phyloP scores from a whole-genome alignment of 1,139 yeast species.

The Suhomyces coccinellae region DNA sequence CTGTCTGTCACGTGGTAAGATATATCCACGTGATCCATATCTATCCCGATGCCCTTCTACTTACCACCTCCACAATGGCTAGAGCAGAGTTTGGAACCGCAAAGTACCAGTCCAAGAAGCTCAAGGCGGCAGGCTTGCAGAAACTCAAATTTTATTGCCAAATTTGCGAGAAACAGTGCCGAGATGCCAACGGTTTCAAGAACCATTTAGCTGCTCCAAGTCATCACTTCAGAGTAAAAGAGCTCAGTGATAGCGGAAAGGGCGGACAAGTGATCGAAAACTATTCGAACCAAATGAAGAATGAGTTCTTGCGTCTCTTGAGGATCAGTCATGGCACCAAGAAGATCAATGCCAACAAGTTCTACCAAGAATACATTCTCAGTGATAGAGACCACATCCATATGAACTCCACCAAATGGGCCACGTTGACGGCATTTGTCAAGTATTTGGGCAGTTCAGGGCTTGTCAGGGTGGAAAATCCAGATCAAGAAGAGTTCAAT shows the following conservation, averaged over 20 bases:
- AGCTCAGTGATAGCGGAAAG: constrained; percentile 38
- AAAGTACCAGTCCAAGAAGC: constrained; percentile 73
- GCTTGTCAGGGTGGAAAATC: constrained; percentile 51
- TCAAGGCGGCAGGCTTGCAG: constrained; percentile 84
- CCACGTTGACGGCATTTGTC: constrained; percentile 69
- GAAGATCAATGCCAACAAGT: constrained; percentile 73
- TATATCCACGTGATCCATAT: not conserved
- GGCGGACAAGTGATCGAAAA: constrained; percentile 50
- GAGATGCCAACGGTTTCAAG: constrained; percentile 94
- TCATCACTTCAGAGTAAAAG: constrained; percentile 57
- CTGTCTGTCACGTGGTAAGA: too few species aligned
- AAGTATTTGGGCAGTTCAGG: constrained; percentile 61
- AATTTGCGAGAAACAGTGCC: constrained; percentile 85
- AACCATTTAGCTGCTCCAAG: constrained; percentile 80
- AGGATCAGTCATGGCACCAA: constrained; percentile 79
- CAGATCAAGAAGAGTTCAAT: constrained; percentile 41
- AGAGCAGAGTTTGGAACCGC: constrained; percentile 77
- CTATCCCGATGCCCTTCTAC: not conserved
- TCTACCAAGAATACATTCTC: constrained; percentile 82
- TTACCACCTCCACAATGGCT: constrained; percentile 18
- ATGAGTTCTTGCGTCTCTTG: constrained; percentile 65
- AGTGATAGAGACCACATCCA: constrained; percentile 81
- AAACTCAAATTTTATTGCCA: constrained; percentile 88
- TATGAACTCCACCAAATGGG: constrained; percentile 86
- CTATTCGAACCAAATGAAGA: constrained; percentile 60